A percentile compares a stretch with the other conserved stretches of the same genome.
These are phyloP conservation scores for Blyttiomyces sp. DNA, from an alignment of 371 early-diverging fungal genomes.

Conservation along the genomic window DNA sequence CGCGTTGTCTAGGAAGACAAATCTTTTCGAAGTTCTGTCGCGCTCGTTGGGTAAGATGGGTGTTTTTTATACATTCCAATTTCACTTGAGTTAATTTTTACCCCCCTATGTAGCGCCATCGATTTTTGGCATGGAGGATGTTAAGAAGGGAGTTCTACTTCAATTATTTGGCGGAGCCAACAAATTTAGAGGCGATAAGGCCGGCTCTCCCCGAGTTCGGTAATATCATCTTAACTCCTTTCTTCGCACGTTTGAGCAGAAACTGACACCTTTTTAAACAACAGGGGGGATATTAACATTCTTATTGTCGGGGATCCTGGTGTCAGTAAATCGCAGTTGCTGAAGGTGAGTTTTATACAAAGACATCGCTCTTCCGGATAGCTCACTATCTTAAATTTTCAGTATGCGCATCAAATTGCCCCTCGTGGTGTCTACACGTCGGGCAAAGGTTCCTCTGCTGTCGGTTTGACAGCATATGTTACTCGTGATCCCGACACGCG, in stretches of 20 bases:
- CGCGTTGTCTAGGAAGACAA: conserved; percentile 56
- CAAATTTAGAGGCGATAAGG: conserved; percentile 62
- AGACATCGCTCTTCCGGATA: not conserved
- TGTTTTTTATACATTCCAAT: not conserved
- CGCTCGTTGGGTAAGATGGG: conserved; percentile 63
- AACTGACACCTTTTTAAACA: not conserved
- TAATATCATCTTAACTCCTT: conserved; percentile 15
- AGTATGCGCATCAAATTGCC: conserved; percentile 93
- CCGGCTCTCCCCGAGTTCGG: conserved; percentile 68
- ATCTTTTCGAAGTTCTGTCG: conserved; percentile 79
- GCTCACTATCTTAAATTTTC: not conserved
- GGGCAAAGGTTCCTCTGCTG: conserved; percentile 98
- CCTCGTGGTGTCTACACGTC: conserved; percentile 99
- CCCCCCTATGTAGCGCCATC: conserved; percentile 76
- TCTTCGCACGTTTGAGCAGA: too few species aligned
- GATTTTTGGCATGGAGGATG: conserved; percentile 96
- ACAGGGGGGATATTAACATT: conserved; percentile 96
- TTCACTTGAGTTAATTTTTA: too few species aligned
- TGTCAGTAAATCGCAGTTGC: conserved; percentile 97
- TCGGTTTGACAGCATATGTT: conserved; percentile 99
- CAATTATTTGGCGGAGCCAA: conserved; percentile 98
- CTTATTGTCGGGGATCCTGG: conserved; percentile 99
- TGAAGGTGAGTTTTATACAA: conserved; percentile 48
- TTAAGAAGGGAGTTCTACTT: conserved; percentile 96
- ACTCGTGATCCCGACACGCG: conserved; percentile 96